Base-by-base conservation (phyloP, 768 basidiomycete species). In the Udeniomyces megalosporus region DNA sequence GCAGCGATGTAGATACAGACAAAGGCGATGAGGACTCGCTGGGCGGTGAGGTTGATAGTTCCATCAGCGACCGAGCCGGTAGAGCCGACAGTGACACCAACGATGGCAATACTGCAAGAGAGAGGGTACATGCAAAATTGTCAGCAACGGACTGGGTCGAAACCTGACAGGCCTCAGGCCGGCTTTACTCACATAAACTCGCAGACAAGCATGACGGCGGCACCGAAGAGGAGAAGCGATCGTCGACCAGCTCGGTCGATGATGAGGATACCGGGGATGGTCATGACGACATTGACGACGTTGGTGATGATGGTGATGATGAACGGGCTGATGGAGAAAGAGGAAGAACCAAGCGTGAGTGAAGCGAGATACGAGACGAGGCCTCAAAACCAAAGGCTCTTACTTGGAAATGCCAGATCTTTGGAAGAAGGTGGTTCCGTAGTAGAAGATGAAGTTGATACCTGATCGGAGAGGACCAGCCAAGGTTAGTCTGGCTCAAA, bases 181-280 rank as follows among this genome's bases (percentile, higher is more conserved):
- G n/a, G n/a, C n/a, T n/a, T n/a, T n/a, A n/a, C n/a, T n/a, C n/a
- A n/a, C 64, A 90, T 12, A 77, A 78, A 89, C 74, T 91, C 85
- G 78, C 87, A 91, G 69, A 89, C 66, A 67, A 81, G 78, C 89
- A 91, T 91, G 60, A 84, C 83, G 60, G 79, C 73, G 29, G 88
- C 87, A 70, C 90, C 90, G 63, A 80, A 78, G 70, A 88, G 76
- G 60, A 90, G 80, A 59, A 92, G 80, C 45, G 80, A 79, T 61
- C 89, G 83, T 67, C 89, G 86, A 68, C 89, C 89, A 70, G 85
- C 80, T 56, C 78, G 78, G 72, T 93, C 89, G 65, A 91, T 81
- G 70, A 83, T 80, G 75, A 79, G 88, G 74, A 90, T 82, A 32
- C 85, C 86, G n/a, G n/a, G n/a, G n/a, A n/a, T n/a, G n/a, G n/a